Base-by-base conservation (phyloP, 805 yeast genomes). In the Ogataea degrootiae region DNA sequence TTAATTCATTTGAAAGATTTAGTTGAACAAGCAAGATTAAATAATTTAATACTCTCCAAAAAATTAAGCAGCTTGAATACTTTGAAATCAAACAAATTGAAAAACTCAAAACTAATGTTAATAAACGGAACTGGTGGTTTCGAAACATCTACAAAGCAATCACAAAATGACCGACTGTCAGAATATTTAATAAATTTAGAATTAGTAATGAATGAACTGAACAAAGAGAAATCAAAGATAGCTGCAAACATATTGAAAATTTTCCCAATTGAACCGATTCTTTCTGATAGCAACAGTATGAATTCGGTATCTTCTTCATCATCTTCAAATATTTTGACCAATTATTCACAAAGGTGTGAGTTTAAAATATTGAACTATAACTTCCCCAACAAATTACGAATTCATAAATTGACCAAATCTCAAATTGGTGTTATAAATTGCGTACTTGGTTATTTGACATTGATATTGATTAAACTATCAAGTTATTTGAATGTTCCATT, bases 391-490 rank as follows among this genome's bases (percentile, higher is more conserved):
- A 52, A 38, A 14, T 40, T 58, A 15, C 53, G 50, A 15, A 45
- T 51, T 6, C 38, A 43, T 12, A 53, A 49, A 43, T 44, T 68
- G 49, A 54, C 66, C 8, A 53, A 65, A 48, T 31, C 60, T 39
- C 51, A 70, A 44, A 74, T 73, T 17, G 66, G 65, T 11, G 70
- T 71, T 41, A 65, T 73, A 0, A 78, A 73, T 37, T 74, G 81
- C 0, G 72, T 78, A n/a, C 58, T 77, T 23, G 81, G 82, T 2
- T 70, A 70, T 46, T 67, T 75, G 4, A 66, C 75, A 2, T 74
- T 75, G 31, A 55, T 79, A 4, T 67, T 76, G 5, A 56, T 59
- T 14, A 51, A 70, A 26, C 57, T 77, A 4, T 63, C 80, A 5
- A 51, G 53, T 21, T 75, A 77, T 47, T 59, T 79, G 44, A 61